These are phyloP conservation scores for Conticribra guillardii DNA, from an alignment of 108 stramenopile genomes.

Conservation along the genomic window DNA sequence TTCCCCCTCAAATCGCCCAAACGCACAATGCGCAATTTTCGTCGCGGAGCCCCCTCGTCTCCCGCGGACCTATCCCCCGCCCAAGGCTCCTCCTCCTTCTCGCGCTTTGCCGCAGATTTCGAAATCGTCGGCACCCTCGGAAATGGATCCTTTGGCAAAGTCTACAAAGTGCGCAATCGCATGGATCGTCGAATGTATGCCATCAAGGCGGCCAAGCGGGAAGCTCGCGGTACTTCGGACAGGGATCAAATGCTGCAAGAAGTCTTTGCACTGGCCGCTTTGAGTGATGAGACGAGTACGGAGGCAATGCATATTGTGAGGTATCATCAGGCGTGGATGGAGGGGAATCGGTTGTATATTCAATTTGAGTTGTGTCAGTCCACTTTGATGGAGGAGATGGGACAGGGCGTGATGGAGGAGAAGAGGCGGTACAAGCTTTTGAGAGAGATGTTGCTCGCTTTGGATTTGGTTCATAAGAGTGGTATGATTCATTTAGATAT, in stretches of 20 bases:
- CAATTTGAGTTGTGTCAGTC: slow-evolving; percentile 82
- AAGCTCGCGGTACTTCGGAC: slow-evolving; percentile 64
- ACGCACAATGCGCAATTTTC: too few relatives aligned
- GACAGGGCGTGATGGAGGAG: slow-evolving; percentile 34
- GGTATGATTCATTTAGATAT: slow-evolving; percentile 94
- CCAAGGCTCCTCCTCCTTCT: slow-evolving; percentile 34
- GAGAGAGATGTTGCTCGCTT: slow-evolving; percentile 85
- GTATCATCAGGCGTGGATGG: slow-evolving; percentile 93
- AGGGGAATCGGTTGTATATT: slow-evolving; percentile 84
- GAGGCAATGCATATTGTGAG: slow-evolving; percentile 90
- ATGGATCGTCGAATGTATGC: slow-evolving; percentile 87
- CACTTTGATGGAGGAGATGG: slow-evolving; percentile 66
- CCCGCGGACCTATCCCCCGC: slow-evolving; percentile 3
- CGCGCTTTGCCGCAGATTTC: slow-evolving; percentile 78
- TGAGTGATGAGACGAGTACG: slow-evolving; percentile 74
- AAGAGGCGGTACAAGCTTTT: slow-evolving; percentile 77
- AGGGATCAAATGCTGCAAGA: slow-evolving; percentile 85
- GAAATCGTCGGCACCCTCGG: slow-evolving; percentile 78
- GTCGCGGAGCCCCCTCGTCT: background rate
- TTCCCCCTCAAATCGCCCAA: slow-evolving; percentile 8
- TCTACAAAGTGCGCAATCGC: slow-evolving; percentile 75
- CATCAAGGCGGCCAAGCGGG: slow-evolving; percentile 80
- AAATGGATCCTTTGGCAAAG: slow-evolving; percentile 79
- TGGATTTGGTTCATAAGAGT: slow-evolving; percentile 85
- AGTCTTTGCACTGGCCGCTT: slow-evolving; percentile 85